Conservation (phyloP, 1,139 yeast genomes). For the Debaryomyces fabryi region DNA sequence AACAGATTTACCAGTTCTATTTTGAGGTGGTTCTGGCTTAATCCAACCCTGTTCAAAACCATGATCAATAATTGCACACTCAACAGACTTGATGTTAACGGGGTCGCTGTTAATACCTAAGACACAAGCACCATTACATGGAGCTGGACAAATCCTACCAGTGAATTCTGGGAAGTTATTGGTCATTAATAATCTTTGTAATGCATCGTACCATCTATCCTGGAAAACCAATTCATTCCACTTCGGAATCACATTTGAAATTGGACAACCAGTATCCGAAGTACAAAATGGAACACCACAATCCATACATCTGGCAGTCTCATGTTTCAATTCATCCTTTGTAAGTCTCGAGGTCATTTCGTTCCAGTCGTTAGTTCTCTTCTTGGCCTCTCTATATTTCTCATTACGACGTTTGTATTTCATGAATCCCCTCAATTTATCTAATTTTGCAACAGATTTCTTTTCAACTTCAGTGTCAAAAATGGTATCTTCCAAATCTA, state of each 20-base stretch:
- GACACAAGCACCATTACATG: conserved; percentile 98
- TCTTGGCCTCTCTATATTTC: conserved; percentile 75
- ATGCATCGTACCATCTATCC: conserved; percentile 93
- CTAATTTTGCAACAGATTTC: conserved; percentile 66
- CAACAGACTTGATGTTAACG: conserved; percentile 95
- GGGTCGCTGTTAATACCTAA: conserved; percentile 93
- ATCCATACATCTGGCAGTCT: conserved; percentile 99
- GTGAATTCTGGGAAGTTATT: conserved; percentile 99
- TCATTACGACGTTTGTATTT: conserved; percentile 89
- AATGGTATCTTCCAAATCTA: conserved; percentile 88
- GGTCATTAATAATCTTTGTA: conserved; percentile 90
- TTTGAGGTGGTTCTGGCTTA: conserved; percentile 74
- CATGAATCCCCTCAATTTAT: conserved; percentile 89
- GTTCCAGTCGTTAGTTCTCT: conserved; percentile 88
- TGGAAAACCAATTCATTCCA: conserved; percentile 97
- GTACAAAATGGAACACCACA: conserved; percentile 99
- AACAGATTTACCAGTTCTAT: conserved; percentile 80
- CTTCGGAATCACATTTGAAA: conserved; percentile 94
- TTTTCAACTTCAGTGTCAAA: conserved; percentile 67
- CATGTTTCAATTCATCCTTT: conserved; percentile 83
- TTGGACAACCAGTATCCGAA: conserved; percentile 97
- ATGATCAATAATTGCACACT: conserved; percentile 93
- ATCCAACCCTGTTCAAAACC: conserved; percentile 98
- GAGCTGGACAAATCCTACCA: conserved; percentile 98
- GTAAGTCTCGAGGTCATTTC: conserved; percentile 83